Conservation (phyloP, 1,139 yeast species). For the Geotrichum histeridarum region DNA sequence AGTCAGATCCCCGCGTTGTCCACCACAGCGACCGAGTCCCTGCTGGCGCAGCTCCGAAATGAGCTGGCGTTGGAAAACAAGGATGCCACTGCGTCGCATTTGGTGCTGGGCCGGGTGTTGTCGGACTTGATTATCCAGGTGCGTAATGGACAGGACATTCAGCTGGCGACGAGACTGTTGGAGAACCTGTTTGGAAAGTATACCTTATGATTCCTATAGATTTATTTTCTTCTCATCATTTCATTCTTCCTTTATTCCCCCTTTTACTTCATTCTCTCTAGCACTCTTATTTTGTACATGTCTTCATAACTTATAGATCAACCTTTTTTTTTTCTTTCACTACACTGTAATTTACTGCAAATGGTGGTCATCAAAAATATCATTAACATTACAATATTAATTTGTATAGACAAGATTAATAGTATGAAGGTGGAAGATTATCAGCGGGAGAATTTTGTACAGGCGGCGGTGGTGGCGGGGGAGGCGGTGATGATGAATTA, state of each 20-base stretch:
- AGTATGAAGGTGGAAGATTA: neutral
- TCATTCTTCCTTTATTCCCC: no score
- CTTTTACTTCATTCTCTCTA: no score
- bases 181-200: conserved; percentile 12
- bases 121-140: conserved; percentile 14
- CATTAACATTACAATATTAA: conserved; percentile 2
- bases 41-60: neutral
- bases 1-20: neutral
- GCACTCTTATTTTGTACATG: no score
- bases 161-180: conserved; percentile 10
- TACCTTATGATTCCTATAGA: neutral
- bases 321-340: neutral
- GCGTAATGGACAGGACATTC: conserved; percentile 12
- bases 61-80: neutral
- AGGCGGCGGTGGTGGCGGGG: conserved; percentile 10
- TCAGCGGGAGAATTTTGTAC: neutral
- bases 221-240: neutral
- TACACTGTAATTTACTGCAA: neutral
- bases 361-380: neutral
- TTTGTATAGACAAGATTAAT: neutral
- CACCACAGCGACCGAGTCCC: neutral
- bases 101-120: conserved; percentile 8
- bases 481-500: conserved; percentile 21
- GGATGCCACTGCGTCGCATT: neutral
- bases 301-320: neutral